Conservation (phyloP, 192 early-diverging fungal genomes). For the Spizellomyces punctatus region DNA sequence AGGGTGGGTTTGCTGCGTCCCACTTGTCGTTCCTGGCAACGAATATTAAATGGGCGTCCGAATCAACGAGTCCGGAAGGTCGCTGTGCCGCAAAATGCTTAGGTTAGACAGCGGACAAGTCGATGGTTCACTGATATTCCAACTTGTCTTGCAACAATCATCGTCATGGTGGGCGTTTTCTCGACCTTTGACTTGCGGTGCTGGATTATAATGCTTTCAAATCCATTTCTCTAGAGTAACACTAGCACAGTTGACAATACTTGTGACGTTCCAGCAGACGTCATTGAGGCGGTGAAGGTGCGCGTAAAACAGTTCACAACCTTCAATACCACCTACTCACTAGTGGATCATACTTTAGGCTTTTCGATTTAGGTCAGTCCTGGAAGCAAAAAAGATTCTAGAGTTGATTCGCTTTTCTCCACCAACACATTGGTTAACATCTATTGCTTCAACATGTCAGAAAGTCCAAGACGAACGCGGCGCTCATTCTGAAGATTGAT, state of each 20-base stretch:
- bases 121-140: no score
- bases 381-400: background rate
- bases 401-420: background rate
- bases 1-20: no score
- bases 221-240: background rate
- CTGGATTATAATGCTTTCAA: no score
- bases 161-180: no score
- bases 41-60: background rate
- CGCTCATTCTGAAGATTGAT: slow-evolving; percentile 42
- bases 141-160: no score
- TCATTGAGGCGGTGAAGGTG: slow-evolving; percentile 25
- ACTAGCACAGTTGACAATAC: slow-evolving; percentile 30
- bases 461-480: slow-evolving; percentile 38
- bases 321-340: background rate
- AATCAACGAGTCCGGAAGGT: no score
- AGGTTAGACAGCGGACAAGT: no score
- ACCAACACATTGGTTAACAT: background rate
- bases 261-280: slow-evolving; percentile 28
- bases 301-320: background rate
- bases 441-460: slow-evolving; percentile 4
- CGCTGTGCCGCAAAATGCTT: background rate
- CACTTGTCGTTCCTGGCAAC: background rate
- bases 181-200: no score
- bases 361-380: slow-evolving; percentile 15
- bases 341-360: background rate